Evolutionary conservation across 2,329 filamentous ascomycete species (phyloP), one percentile per base, ranked within the genome.

Genomic region (Sporothrix phasma): DNA sequence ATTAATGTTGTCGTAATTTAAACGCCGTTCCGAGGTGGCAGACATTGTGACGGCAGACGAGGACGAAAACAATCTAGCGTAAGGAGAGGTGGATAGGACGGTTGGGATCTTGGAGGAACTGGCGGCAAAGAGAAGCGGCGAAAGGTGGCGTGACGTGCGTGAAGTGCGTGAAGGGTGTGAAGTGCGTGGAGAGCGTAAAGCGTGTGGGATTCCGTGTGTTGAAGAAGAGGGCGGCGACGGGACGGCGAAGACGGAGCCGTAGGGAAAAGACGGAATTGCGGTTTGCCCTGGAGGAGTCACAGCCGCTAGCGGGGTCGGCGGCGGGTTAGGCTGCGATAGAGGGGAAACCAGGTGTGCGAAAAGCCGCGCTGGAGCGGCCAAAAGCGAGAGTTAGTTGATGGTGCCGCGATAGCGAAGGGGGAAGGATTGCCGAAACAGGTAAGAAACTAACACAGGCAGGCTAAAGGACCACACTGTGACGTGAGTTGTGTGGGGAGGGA

Each of bases 1-100:
- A 80, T 97, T 99, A 81, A 99, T 96, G 80, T 94, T 96, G 76
- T 90, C 82, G 72, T 89, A 80, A 71, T 82, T 89, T 70, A 99
- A 81, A 68, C 79, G 74, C 70, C 76, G 74, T 67, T 68, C 69
- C 63, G 73, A 70, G 60, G 71, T 73, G 69, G 76, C 73, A 67
- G 74, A 75, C 73, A 74, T 76, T 68, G 67, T 60, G 54, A 17
- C 60, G 62, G 47, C 15, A 6, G 64, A 3, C 1, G 66, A 47
- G 6, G 64, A 60, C 7, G 66, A 65, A 29, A 66, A 54, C 41
- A 26, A 3, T 61, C 63, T 61, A 31, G 39, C 47, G 29, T 29
- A 13, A 43, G 34, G 22, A 15, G 61, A 11, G 2, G 63, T 41
- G 6, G 59, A 45, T 2, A 56, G 49, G 19, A 62, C 41, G 22